A percentile compares a stretch with the other conserved stretches of the same genome.
These are phyloP conservation scores for Terfezia claveryi DNA, from an alignment of 495 filamentous ascomycete species.

Conservation along the genomic window DNA sequence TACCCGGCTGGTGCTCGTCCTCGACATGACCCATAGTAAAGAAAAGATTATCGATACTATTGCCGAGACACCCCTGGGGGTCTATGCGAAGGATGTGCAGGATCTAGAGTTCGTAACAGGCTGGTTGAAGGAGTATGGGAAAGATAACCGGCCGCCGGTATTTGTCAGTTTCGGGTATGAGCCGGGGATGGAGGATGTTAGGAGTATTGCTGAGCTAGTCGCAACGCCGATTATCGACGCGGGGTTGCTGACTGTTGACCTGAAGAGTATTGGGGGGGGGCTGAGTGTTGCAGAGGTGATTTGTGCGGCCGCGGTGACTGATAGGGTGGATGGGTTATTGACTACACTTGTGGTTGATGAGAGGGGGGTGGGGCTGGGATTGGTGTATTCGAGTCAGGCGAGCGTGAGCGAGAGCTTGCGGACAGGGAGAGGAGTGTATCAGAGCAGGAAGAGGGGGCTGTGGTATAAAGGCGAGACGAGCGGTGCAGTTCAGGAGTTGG, in stretches of 20 bases:
- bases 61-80: slow-evolving; percentile 26
- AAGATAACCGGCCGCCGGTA: slow-evolving; percentile 22
- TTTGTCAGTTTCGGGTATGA: slow-evolving; percentile 18
- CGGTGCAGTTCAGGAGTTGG: slow-evolving; percentile 74
- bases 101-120: slow-evolving; percentile 22
- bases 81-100: slow-evolving; percentile 27
- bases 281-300: slow-evolving; percentile 41
- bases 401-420: slow-evolving; percentile 68
- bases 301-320: slow-evolving; percentile 46
- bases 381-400: slow-evolving; percentile 85
- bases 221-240: slow-evolving; percentile 65
- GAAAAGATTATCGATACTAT: slow-evolving; percentile 34
- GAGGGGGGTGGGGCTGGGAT: slow-evolving; percentile 56
- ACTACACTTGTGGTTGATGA: slow-evolving; percentile 81
- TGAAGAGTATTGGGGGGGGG: slow-evolving; percentile 11
- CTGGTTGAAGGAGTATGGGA: slow-evolving; percentile 26
- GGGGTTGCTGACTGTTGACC: slow-evolving; percentile 41
- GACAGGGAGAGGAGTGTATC: slow-evolving; percentile 82
- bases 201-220: slow-evolving; percentile 30
- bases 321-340: slow-evolving; percentile 62
- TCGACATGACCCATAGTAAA: slow-evolving; percentile 24
- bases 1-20: slow-evolving; percentile 32
- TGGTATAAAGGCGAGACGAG: slow-evolving; percentile 96
- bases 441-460: slow-evolving; percentile 77
- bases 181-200: slow-evolving; percentile 18